Evolutionary conservation across 129 eudicot genomes (phyloP).

Genomic region (Sambucus nigra): DNA sequence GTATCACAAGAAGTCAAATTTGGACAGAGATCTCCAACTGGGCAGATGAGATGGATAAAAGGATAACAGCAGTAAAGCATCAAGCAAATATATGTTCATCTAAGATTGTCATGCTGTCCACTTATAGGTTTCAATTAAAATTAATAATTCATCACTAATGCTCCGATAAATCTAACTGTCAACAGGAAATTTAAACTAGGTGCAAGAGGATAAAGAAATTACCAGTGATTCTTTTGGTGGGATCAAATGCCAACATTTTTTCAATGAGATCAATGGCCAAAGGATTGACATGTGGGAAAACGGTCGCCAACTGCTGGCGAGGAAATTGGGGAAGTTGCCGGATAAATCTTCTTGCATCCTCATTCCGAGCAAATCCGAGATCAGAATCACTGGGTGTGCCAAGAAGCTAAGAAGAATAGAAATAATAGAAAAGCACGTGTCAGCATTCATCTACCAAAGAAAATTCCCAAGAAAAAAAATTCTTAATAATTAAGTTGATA

Average conservation of each 20-base stretch:
- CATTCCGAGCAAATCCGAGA: conserved; percentile 50
- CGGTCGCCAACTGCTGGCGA: conserved; percentile 40
- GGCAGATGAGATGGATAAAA: no score
- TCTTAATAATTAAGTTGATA: no score
- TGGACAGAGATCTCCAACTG: no score
- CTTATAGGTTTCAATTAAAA: not conserved
- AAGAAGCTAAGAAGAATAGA: conserved; percentile 41
- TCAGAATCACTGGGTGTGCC: conserved; percentile 82
- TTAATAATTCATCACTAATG: not conserved
- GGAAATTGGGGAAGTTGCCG: conserved; percentile 63
- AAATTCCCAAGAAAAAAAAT: not conserved
- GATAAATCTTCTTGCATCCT: conserved; percentile 76
- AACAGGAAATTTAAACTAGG: not conserved
- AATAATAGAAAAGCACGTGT: not conserved
- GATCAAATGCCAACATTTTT: conserved; percentile 77
- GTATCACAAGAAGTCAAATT: no score
- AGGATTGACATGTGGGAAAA: conserved; percentile 77
- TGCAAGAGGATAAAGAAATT: not conserved
- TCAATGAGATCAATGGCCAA: conserved; percentile 76
- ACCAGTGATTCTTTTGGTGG: conserved; percentile 79
- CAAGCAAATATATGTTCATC: no score
- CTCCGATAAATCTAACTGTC: not conserved
- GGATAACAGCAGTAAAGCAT: no score
- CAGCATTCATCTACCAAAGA: not conserved
- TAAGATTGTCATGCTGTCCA: no score